Evolutionary conservation across 2,329 filamentous ascomycete genomes (phyloP).

Genomic region (Conoideocrella luteorostrata): DNA sequence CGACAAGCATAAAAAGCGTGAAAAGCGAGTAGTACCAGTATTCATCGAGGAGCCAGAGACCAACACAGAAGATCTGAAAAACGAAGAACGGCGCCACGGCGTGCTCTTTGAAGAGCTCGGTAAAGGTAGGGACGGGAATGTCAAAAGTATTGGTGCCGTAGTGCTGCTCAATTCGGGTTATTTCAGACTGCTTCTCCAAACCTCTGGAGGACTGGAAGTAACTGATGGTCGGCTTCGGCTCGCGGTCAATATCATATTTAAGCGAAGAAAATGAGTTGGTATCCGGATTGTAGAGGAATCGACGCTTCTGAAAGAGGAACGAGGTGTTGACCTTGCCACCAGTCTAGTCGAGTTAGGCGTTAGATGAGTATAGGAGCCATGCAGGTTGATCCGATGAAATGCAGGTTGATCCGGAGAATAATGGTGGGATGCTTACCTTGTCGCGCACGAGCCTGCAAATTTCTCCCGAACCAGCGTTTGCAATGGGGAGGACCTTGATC

Average conservation of each 20-base stretch:
- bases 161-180: constrained; percentile 77
- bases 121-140: constrained; percentile 92
- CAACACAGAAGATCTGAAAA: constrained; percentile 98
- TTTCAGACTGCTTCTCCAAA: constrained; percentile 65
- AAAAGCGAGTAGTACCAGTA: constrained; percentile 99
- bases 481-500: constrained; percentile 87
- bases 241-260: constrained; percentile 73
- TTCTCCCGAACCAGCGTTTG: constrained; percentile 83
- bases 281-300: constrained; percentile 76
- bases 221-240: constrained; percentile 73
- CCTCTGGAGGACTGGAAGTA: constrained; percentile 77
- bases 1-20: constrained; percentile 96
- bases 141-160: constrained; percentile 97
- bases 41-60: constrained; percentile 96
- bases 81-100: constrained; percentile 98
- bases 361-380: background rate
- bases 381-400: background rate
- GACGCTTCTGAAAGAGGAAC: constrained; percentile 96
- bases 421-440: constrained; percentile 43
- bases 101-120: constrained; percentile 95
- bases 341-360: constrained; percentile 42
- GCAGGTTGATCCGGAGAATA: constrained; percentile 2
- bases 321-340: constrained; percentile 72
- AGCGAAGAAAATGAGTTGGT: constrained; percentile 74
- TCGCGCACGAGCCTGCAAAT: constrained; percentile 79